Evolutionary conservation across 352 stramenopile species (phyloP), one percentile per base, ranked within the genome.

Genomic region (Phytophthora pluvialis): DNA sequence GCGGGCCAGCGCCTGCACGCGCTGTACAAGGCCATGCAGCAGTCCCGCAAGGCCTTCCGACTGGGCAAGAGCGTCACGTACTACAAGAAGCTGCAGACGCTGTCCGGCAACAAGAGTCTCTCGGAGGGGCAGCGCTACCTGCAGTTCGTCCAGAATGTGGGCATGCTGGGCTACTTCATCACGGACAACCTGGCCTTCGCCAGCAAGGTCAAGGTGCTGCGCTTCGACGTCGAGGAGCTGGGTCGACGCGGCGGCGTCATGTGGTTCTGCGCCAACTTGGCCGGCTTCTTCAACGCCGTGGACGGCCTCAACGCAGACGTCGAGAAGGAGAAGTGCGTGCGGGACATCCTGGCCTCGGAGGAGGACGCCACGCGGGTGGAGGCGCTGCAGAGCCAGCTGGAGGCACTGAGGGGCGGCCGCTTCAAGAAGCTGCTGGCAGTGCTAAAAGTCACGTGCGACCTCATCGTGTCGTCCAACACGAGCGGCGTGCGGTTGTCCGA

Each of bases 171-270:
- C 50, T 96, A 93, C 78, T 94, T 95, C 49, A 50, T 94, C 36
- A 91, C 90, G 67, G 88, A 96, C 78, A 96, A 96, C 64, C 70
- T 89, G 68, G 86, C 75, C n/a, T 96, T 96, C 64, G 74, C 80
- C 35, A 84, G 83, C 79, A 93, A 91, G 49, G 78, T 80, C 59
- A 93, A 94, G 52, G 58, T 96, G 38, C 52, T 92, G 7, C 56
- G 46, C 29, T 78, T 95, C 44, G 71, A 96, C 56, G 78, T 83
- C 4, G 77, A 90, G 7, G 76, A 93, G 44, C 74, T 88, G 1
- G 53, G 65, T 6, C 81, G 85, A 67, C 82, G 82, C 35, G 88
- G 88, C 31, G 88, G 88, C 35, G 71, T 92, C 33, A 64, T 96
- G 44, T 94, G 88, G 86, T 96, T 95, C 71, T 88, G 72, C 50